These are phyloP conservation scores for Echria macrotheca DNA, from an alignment of 495 filamentous ascomycete species.

Conservation along the genomic window DNA sequence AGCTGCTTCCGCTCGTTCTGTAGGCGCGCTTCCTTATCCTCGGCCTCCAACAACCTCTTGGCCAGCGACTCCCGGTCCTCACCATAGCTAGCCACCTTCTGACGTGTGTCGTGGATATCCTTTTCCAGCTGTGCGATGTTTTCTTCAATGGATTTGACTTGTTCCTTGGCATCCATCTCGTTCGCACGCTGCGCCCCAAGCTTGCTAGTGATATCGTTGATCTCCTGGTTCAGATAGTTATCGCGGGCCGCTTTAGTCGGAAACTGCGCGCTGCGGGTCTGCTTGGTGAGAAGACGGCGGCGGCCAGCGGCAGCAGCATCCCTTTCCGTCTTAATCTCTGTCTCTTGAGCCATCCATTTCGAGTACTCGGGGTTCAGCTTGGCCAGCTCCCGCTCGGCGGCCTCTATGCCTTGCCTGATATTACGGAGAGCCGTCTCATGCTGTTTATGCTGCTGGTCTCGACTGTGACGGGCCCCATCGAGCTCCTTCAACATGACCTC, in stretches of 20 bases:
- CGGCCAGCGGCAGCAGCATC: conserved; percentile 69
- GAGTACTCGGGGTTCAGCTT: conserved; percentile 70
- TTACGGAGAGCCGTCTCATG: conserved; percentile 69
- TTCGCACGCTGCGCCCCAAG: conserved; percentile 76
- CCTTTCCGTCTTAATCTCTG: conserved; percentile 59
- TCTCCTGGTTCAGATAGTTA: conserved; percentile 70
- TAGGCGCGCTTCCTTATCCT: conserved; percentile 73
- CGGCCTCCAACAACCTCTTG: conserved; percentile 68
- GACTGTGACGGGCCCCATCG: conserved; percentile 71
- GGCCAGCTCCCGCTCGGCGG: conserved; percentile 69
- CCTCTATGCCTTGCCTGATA: conserved; percentile 68
- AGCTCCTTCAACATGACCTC: conserved; percentile 81
- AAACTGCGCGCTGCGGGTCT: conserved; percentile 84
- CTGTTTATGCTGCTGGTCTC: conserved; percentile 59
- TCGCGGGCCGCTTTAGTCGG: conserved; percentile 85
- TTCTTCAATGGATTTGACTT: conserved; percentile 67
- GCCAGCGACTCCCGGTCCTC: conserved; percentile 65
- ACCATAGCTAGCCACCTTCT: conserved; percentile 72
- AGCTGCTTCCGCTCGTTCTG: conserved; percentile 87
- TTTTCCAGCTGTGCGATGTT: conserved; percentile 67
- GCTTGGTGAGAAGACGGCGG: conserved; percentile 85
- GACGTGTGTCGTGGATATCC: conserved; percentile 62
- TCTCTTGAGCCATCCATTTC: conserved; percentile 66
- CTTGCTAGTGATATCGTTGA: conserved; percentile 71
- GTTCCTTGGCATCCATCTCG: conserved; percentile 74